These are phyloP conservation scores for Leptodontidium sp. DNA, from an alignment of 2,329 filamentous ascomycete genomes.

Conservation along the genomic window DNA sequence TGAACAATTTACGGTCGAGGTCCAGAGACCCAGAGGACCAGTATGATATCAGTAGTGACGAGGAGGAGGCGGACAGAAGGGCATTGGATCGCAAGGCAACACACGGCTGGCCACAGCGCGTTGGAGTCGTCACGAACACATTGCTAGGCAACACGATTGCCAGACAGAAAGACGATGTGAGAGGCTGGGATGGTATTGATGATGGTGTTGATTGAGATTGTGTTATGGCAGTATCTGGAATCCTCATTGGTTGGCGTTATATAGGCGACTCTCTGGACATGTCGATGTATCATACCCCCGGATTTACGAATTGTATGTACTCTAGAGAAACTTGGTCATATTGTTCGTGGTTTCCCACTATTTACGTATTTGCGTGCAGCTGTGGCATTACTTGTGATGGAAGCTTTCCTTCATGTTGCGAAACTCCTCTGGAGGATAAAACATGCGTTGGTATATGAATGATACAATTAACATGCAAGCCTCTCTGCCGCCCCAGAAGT, in stretches of 20 bases:
- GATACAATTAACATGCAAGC: too few species aligned
- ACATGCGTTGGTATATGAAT: too few species aligned
- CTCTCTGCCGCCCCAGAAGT: too few species aligned
- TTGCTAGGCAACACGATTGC: conserved; percentile 45
- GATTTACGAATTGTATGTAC: conserved; percentile 6
- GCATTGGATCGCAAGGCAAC: conserved; percentile 38
- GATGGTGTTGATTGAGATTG: conserved; percentile 42
- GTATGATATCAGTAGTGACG: conserved; percentile 45
- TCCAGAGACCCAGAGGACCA: conserved; percentile 39
- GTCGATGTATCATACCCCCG: conserved; percentile 16
- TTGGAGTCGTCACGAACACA: conserved; percentile 45
- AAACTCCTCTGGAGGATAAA: too few species aligned
- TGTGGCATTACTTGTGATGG: too few species aligned
- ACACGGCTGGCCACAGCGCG: conserved; percentile 43
- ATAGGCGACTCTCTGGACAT: not conserved
- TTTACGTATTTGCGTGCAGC: too few species aligned
- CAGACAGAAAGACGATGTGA: conserved; percentile 43
- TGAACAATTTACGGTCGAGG: conserved; percentile 42
- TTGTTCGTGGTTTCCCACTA: too few species aligned
- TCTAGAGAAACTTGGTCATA: not conserved
- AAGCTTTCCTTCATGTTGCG: too few species aligned
- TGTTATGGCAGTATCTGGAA: not conserved
- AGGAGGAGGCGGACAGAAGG: conserved; percentile 40
- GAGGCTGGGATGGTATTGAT: conserved; percentile 42
- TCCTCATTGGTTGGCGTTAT: conserved; percentile 11